Conservation (phyloP, 2,329 filamentous ascomycete species). For the Beauveria asiatica region DNA sequence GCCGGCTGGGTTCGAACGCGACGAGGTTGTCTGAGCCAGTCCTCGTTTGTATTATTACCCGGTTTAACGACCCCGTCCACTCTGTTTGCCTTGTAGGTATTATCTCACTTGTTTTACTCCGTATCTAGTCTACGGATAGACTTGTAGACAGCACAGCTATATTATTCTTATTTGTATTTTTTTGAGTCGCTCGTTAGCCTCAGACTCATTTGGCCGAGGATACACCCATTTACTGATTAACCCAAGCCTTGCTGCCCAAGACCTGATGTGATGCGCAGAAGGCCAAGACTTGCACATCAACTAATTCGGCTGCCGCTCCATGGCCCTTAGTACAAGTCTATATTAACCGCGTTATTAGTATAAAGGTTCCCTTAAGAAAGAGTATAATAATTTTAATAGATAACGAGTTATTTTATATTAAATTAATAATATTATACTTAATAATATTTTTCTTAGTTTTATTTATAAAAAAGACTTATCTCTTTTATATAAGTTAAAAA, state of each 20-base stretch:
- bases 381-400: too few relatives aligned
- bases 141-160: not conserved
- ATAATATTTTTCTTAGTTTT: too few relatives aligned
- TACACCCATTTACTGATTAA: not conserved
- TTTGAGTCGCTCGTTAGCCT: not conserved
- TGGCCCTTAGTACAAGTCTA: not conserved
- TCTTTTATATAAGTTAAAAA: too few relatives aligned
- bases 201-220: not conserved
- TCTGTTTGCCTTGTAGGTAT: not conserved
- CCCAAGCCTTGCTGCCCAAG: not conserved
- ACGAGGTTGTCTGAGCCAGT: conserved; percentile 58
- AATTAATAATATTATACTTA: too few relatives aligned
- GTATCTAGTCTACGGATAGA: not conserved
- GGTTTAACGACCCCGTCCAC: not conserved
- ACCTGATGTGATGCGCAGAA: not conserved
- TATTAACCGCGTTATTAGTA: not conserved
- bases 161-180: not conserved
- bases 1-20: conserved; percentile 71
- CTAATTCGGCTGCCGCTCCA: not conserved
- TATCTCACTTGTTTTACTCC: not conserved
- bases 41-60: not conserved
- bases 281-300: not conserved
- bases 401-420: too few relatives aligned
- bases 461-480: too few relatives aligned
- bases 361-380: not conserved